These are phyloP conservation scores for Venturia carpophila DNA, from an alignment of 2,329 filamentous ascomycete genomes.

Conservation along the genomic window DNA sequence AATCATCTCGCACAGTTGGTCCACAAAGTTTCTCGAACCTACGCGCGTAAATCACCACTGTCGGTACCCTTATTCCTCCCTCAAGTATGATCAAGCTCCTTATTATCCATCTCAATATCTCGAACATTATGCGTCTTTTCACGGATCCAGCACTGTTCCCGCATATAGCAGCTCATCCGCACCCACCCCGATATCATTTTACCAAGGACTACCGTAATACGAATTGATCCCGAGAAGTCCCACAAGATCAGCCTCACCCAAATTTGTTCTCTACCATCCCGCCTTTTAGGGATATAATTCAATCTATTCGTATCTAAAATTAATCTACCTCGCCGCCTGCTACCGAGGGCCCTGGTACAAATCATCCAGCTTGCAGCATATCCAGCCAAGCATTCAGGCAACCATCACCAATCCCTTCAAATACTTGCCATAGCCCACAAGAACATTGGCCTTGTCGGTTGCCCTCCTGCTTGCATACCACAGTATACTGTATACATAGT, in stretches of 20 bases:
- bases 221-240: background rate
- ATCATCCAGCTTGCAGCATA: background rate
- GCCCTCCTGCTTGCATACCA: background rate
- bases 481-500: no score
- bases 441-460: no score
- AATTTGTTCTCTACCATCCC: background rate
- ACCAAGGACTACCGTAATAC: background rate
- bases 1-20: background rate
- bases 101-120: background rate
- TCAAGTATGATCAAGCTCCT: background rate
- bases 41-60: background rate
- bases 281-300: background rate
- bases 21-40: background rate
- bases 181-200: background rate
- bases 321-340: background rate
- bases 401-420: background rate
- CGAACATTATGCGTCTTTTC: background rate
- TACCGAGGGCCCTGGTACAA: background rate
- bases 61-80: background rate
- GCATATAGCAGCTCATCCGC: background rate
- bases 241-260: background rate
- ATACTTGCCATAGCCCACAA: background rate
- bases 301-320: background rate
- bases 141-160: background rate
- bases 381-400: background rate